Percentiles rank a stretch among this genome's conserved stretches.
Evolutionary conservation across 75 land plant species (phyloP).

Genomic region (Pinus albicaulis): DNA sequence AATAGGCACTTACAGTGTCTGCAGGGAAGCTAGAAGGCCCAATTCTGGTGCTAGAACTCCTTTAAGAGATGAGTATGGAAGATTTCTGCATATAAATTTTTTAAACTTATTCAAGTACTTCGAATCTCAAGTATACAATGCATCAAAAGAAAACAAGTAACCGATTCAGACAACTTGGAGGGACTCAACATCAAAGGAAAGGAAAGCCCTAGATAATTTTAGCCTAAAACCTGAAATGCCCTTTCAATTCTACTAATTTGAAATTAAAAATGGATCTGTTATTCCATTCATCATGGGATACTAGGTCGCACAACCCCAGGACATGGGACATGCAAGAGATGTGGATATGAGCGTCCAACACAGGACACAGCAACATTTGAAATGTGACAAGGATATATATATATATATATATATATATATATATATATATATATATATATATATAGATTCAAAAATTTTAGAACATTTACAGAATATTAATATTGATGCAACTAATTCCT

Average conservation of each 20-base stretch:
- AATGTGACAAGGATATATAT: too few species aligned
- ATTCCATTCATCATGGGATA: background rate
- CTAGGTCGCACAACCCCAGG: too few species aligned
- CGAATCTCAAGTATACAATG: background rate
- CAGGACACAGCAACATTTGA: too few species aligned
- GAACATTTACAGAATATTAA: too few species aligned
- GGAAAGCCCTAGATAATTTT: background rate
- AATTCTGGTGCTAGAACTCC: constrained; percentile 55
- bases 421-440: too few species aligned
- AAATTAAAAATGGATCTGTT: background rate
- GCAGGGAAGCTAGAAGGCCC: constrained; percentile 26
- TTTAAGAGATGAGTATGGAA: constrained; percentile 37
- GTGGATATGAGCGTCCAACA: too few species aligned
- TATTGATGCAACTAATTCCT: too few species aligned
- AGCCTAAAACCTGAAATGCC: background rate
- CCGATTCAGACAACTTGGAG: background rate
- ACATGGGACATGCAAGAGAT: too few species aligned
- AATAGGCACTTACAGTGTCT: constrained; percentile 35
- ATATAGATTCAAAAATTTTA: too few species aligned
- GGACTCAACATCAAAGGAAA: background rate
- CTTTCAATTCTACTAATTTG: constrained; percentile 1
- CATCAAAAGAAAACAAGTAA: background rate
- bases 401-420: too few species aligned
- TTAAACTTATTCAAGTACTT: background rate
- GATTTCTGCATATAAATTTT: constrained; percentile 32